These are phyloP conservation scores for Salvia splendens DNA, from an alignment of 257 asterid species.

Conservation along the genomic window DNA sequence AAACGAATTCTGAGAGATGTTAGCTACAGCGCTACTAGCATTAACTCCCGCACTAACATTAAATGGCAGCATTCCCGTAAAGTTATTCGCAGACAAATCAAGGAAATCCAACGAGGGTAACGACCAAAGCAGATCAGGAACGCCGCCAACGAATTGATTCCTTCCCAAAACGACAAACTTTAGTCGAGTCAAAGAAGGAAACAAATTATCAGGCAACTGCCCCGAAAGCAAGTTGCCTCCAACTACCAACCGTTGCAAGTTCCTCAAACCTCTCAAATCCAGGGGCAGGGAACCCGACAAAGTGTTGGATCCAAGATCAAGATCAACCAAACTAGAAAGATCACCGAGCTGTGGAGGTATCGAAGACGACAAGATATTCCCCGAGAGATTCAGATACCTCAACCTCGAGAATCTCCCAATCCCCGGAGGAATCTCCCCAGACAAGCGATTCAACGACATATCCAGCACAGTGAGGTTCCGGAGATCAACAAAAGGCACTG, in stretches of 20 bases:
- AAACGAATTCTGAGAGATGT: slow-evolving; percentile 67
- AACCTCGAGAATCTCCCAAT: slow-evolving; percentile 62
- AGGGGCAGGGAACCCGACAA: slow-evolving; percentile 58
- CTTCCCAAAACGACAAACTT: slow-evolving; percentile 53
- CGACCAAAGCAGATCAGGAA: slow-evolving; percentile 69
- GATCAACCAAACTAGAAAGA: slow-evolving; percentile 66
- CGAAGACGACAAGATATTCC: slow-evolving; percentile 67
- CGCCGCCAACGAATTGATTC: slow-evolving; percentile 51
- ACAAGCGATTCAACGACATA: slow-evolving; percentile 65
- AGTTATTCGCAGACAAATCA: slow-evolving; percentile 77
- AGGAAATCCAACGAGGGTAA: slow-evolving; percentile 60
- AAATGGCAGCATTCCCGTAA: slow-evolving; percentile 70
- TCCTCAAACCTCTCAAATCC: slow-evolving; percentile 60
- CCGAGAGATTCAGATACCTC: slow-evolving; percentile 66
- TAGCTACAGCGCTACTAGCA: slow-evolving; percentile 44
- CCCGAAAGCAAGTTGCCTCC: slow-evolving; percentile 65
- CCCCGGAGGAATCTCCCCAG: slow-evolving; percentile 60
- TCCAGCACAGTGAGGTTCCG: slow-evolving; percentile 62
- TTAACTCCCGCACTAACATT: slow-evolving; percentile 39
- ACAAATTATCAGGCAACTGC: slow-evolving; percentile 52
- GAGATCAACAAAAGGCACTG: slow-evolving; percentile 41
- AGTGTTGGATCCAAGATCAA: slow-evolving; percentile 76
- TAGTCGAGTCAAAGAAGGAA: slow-evolving; percentile 51
- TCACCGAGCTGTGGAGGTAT: slow-evolving; percentile 78
- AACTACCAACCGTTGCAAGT: slow-evolving; percentile 50